phyloP scores from a whole-genome alignment of 306 rosid genomes.

The Cyamopsis tetragonoloba region DNA sequence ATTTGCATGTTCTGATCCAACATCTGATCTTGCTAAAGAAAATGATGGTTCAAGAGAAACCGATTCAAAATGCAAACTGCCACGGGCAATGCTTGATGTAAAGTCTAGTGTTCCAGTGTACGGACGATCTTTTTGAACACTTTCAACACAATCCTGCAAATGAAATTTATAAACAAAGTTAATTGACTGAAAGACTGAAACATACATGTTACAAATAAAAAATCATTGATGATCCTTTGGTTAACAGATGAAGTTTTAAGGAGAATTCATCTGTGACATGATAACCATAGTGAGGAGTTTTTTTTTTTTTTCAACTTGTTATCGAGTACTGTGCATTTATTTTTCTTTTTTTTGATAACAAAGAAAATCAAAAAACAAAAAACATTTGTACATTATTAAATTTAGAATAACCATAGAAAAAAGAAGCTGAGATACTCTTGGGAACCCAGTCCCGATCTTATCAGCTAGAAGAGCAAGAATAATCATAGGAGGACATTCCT shows the following conservation, averaged over 20 bases:
- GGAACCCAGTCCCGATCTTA: too few species aligned
- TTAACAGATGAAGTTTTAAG: neutral
- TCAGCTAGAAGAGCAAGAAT: too few species aligned
- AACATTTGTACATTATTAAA: too few species aligned
- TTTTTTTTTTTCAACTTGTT: too few species aligned
- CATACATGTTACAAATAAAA: neutral
- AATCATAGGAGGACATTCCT: too few species aligned
- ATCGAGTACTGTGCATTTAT: too few species aligned
- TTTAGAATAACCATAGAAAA: too few species aligned
- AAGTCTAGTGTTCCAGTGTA: conserved; percentile 53
- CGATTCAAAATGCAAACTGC: conserved; percentile 55
- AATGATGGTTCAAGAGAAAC: conserved; percentile 41
- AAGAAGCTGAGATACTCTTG: too few species aligned
- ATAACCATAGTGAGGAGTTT: too few species aligned
- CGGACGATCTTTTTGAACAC: conserved; percentile 36
- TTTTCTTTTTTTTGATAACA: too few species aligned
- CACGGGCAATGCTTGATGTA: conserved; percentile 38
- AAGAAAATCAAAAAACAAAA: too few species aligned
- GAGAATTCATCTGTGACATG: neutral
- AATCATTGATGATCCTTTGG: neutral
- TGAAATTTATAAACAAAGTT: conserved; percentile 28
- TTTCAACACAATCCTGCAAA: conserved; percentile 46
- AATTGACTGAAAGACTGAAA: conserved; percentile 4
- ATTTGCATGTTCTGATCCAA: conserved; percentile 53
- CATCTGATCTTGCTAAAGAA: conserved; percentile 54